Evolutionary conservation across 768 basidiomycete genomes (phyloP), one percentile per base, ranked within the genome.

Genomic region (Piloderma croceum): DNA sequence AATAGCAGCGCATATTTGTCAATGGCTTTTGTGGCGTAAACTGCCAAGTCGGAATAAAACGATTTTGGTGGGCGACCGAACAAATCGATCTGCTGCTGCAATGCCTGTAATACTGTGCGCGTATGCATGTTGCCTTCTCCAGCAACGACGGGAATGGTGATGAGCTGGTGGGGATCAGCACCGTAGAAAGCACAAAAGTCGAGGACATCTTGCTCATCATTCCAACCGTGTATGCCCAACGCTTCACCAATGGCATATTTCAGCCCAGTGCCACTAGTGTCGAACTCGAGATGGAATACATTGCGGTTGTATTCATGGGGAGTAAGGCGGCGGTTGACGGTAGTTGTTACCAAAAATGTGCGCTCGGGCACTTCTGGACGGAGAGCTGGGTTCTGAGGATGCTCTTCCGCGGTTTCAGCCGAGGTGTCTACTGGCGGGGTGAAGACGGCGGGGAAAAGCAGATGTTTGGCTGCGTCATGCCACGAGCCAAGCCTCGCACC

Each of bases 201-300:
- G 15, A 77, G 60, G 3, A 96, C 90, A 47, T 99, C 94, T 38
- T 74, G 63, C 31, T 77, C 76, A 56, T 98, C 92, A 61, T 99
- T 98, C 92, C 93, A 97, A 6, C 96, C 96, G 58, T 99, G 92
- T 31, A 98, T 73, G 32, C 93, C 96, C 29, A 99, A 80, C 10
- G 96, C 96, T 64, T 98, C 96, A 42, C 96, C 96, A 41, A 98
- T 90, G 24, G 79, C 81, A 62, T 99, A 99, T 64, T 85, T 90
- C 46, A 99, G 74, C 7, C 92, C 92, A 18, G 96, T 99, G 23
- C 89, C 88, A 20, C 76, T 68, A 3, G 89, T 90, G 59, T 92
- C 81, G 58, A 99, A 93, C 68, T 97, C 96, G 50, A 99, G 75
- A 66, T 99, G 96, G 73, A 98, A 98, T 23, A 99, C 92, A 63